Evolutionary conservation across 441 rosid genomes (phyloP), one percentile per base, ranked within the genome.

Genomic region (Biscutella laevigata): DNA sequence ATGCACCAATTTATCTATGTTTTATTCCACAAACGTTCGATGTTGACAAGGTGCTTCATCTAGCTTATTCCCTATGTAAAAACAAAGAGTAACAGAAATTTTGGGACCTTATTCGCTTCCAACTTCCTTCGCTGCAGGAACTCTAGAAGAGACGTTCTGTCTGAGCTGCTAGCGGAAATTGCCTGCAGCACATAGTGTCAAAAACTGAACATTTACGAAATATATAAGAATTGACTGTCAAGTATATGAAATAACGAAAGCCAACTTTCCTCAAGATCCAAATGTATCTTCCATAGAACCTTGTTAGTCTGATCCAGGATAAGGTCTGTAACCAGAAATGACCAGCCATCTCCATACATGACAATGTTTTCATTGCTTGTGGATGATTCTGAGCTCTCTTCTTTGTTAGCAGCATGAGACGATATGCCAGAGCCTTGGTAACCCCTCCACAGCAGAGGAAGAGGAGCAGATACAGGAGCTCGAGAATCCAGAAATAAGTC

Each of bases 401-500:
- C 88, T 64, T 68, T 79, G 38, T 39, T 61, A 62, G 61, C 51
- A 53, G 78, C 74, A 60, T 70, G 83, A 15, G 76, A 65, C 14
- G 72, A 59, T 68, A 58, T 30, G 57, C 45, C 69, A 17, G 87
- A 74, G 74, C 86, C 74, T 39, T 75, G 80, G 29, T 77, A 66
- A 64, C 91, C 86, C 76, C 96, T 79, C 76, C 83, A 72, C 53
- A 81, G 69, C 53, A 88, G 68, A 54, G 99, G 97, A 64, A 94
- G 97, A 13, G 99, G 99, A 45, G 99, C 99, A 72, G 97, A 86
- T 68, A 94, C 72, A 13, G 99, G 97, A 62, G 95, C 96, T 70
- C 82, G 90, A 73, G 97, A 86, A 71, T 88, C 95, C 45, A 80
- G 59, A 75, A 73, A 86, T 68, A 94, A 74, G 71, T 88, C 99